phyloP scores from a whole-genome alignment of 2,329 filamentous ascomycete genomes.

The Arthroderma sp. region DNA sequence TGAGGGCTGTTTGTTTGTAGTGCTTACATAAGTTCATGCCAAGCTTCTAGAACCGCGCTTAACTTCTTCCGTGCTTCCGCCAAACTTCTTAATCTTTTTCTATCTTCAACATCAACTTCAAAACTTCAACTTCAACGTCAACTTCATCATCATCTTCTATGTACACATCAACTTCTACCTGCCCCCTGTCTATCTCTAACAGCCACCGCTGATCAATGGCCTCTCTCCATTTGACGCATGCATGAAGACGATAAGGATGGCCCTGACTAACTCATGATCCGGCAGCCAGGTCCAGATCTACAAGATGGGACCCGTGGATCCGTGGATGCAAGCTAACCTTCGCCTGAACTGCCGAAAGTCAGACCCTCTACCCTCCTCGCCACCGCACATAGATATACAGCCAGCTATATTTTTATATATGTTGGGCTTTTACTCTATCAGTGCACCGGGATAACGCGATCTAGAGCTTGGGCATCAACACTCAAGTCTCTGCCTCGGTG shows the following conservation, averaged over 20 bases:
- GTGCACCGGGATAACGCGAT: not conserved
- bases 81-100: not conserved
- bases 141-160: not conserved
- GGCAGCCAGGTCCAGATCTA: not conserved
- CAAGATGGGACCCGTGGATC: conserved; percentile 1
- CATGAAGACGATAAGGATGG: not conserved
- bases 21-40: not conserved
- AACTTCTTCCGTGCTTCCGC: not conserved
- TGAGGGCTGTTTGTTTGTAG: not conserved
- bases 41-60: not conserved
- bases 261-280: not conserved
- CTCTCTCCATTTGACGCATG: not conserved
- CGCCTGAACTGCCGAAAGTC: conserved; percentile 3
- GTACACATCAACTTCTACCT: not conserved
- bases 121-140: not conserved
- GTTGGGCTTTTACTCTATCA: not conserved
- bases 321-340: not conserved
- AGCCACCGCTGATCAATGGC: not conserved
- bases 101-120: not conserved
- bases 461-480: not conserved
- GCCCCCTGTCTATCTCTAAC: not conserved
- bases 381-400: not conserved
- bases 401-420: not conserved
- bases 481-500: not conserved
- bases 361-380: not conserved